Conservation (phyloP, 2,329 filamentous ascomycete genomes). For the Pseudofabraea citricarpa region DNA sequence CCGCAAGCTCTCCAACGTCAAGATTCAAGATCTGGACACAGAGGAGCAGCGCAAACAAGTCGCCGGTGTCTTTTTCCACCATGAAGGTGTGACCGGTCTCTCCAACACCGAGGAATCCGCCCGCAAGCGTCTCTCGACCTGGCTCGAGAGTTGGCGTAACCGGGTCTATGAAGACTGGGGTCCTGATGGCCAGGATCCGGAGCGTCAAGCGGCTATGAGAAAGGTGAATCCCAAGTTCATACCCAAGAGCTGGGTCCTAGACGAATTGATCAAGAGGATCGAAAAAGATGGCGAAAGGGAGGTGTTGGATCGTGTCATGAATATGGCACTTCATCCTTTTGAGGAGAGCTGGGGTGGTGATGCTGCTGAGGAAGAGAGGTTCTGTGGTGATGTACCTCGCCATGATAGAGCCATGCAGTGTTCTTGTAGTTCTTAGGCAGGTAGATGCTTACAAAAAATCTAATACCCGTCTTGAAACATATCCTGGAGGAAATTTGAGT, state of each 20-base stretch:
- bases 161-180: constrained; percentile 76
- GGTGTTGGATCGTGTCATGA: constrained; percentile 72
- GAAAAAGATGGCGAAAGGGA: constrained; percentile 79
- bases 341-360: constrained; percentile 71
- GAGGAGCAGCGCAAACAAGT: constrained; percentile 57
- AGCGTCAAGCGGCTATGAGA: constrained; percentile 72
- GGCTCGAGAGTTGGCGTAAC: constrained; percentile 75
- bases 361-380: constrained; percentile 71
- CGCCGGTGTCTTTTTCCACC: constrained; percentile 75
- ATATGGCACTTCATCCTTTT: constrained; percentile 81
- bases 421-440: constrained; percentile 79
- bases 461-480: neutral
- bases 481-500: no score
- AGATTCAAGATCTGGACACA: constrained; percentile 57
- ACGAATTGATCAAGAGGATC: constrained; percentile 86
- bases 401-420: constrained; percentile 81
- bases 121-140: constrained; percentile 63
- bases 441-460: neutral
- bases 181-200: constrained; percentile 48
- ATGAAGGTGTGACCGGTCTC: constrained; percentile 57
- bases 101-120: constrained; percentile 59
- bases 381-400: constrained; percentile 80
- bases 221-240: constrained; percentile 89
- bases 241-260: constrained; percentile 84
- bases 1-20: constrained; percentile 66